Evolutionary conservation across 208 protist species (phyloP), one percentile per base, ranked within the genome.

Genomic region (Hexamita inflata): DNA sequence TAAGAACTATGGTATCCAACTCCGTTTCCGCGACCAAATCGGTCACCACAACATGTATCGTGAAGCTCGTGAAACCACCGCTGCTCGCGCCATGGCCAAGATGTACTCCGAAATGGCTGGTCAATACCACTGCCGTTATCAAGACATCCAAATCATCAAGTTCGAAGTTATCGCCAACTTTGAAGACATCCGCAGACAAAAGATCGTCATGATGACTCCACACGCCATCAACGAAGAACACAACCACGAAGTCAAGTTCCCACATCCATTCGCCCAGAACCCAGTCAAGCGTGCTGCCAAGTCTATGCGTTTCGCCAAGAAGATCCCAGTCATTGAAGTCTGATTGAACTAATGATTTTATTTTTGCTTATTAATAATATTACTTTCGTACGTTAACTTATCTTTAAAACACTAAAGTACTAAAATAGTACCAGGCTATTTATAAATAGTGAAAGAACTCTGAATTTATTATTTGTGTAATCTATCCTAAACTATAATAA

Each of bases 11-110:
- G 90, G 88, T 79, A 89, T 99, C 67, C 94, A 93, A 82, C 86
- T 98, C 76, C 89, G 94, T 85, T 99, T 98, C 89, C 92, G 94
- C 87, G 93, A 92, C 75, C 89, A 93, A 77, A 92, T 87, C 79
- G 93, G 94, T 75, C 94, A 92, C 77, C 94, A 95, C 80, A 98
- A 98, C 90, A 95, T 98, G 89, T 92, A 96, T 87, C 98, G 97
- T 88, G 95, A 98, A 87, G 98, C 94, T 90, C 90, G 96, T 79
- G 95, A 96, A 73, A 87, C 90, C 34, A 90, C 89, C 79, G 88
- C 93, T 78, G 83, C 84, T 74, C 91, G 89, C 66, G 95, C 94
- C 78, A 90, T 98, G 73, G 87, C 91, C 65, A 89, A 95, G 86
- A 89, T 95, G 80, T 96, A 94, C 87, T 84, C 89, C 78, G 94